A percentile compares a stretch with the other conserved stretches of the same genome.
phyloP scores from a whole-genome alignment of 352 stramenopile species.

The Pythium sp. region DNA sequence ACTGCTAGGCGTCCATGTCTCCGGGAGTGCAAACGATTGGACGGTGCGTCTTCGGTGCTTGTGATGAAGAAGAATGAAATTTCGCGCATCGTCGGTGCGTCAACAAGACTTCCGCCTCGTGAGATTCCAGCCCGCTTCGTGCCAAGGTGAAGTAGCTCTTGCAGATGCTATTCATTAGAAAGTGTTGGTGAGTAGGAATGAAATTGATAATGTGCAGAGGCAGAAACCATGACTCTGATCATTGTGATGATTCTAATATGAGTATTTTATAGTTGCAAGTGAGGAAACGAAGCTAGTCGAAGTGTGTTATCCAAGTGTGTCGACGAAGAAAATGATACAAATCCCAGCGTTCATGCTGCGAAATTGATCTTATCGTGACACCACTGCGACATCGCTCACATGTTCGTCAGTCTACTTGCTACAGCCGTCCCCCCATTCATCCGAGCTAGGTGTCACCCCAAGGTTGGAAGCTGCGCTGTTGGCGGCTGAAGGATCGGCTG shows the following conservation, averaged over 20 bases:
- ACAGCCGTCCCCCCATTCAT: too few relatives aligned
- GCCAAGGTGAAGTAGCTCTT: background rate
- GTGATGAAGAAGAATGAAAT: background rate
- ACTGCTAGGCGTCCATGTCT: background rate
- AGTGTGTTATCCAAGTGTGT: background rate
- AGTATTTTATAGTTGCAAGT: constrained; percentile 17
- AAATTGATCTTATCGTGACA: background rate
- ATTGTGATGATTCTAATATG: constrained; percentile 10
- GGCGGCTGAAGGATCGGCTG: background rate
- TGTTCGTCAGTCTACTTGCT: background rate
- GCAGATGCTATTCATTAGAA: background rate
- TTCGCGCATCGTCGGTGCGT: background rate
- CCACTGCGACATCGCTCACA: background rate
- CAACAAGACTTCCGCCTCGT: background rate
- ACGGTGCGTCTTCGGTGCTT: background rate
- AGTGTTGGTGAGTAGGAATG: background rate
- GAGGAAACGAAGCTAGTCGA: background rate
- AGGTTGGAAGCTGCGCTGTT: constrained; percentile 12
- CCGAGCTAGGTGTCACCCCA: background rate
- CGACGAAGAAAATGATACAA: background rate
- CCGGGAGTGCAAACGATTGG: background rate
- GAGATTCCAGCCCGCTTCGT: background rate
- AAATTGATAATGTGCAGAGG: background rate
- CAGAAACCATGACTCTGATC: constrained; percentile 10
- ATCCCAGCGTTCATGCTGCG: background rate